Evolutionary conservation across 768 basidiomycete species (phyloP), one percentile per base, ranked within the genome.

Genomic region (Crassisporium funariophilum): DNA sequence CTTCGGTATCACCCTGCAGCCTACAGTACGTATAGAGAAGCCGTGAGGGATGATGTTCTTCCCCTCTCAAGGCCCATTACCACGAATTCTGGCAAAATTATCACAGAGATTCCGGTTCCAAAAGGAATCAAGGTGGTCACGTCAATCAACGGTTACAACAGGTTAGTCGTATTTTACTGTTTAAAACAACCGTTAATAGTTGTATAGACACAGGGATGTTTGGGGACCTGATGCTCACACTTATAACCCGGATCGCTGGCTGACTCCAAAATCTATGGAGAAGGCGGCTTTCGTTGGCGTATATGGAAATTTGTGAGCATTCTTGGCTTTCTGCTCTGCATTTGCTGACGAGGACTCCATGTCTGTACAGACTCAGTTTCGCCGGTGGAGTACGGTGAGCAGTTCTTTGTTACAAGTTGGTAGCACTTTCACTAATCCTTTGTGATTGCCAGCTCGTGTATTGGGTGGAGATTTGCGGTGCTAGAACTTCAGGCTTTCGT

Each of bases 401-500:
- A 31, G n/a, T n/a, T 11, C 29, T 31, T 31, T 3, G 5, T n/a
- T 31, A 11, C 5, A 31, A 31, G 11, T 31, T 31, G 10, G 5
- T n/a, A 5, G n/a, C n/a, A 10, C 29, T 31, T 10, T 39, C 20
- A 40, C 40, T 33, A 53, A 23, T 10, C 21, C 10, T 6, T 44
- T n/a, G 15, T 22, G 41, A 22, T 34, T 29, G 35, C 10, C 35
- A 69, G 67, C 9, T 55, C 66, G 7, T 70, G 68, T 52, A 67
- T 70, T 21, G 71, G 69, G 17, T 71, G 70, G 70, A 66, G 64
- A 39, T 69, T 72, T 39, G 70, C 70, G 4, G 55, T 82, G 0
- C 57, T 73, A 31, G 81, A 86, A 58, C 57, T 83, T 12, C 83
- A 84, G 51, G 70, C 75, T 0, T 82, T 86, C 61, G 56, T 84